Evolutionary conservation across 2,329 filamentous ascomycete species (phyloP).

Genomic region (Monosporascus sp.): DNA sequence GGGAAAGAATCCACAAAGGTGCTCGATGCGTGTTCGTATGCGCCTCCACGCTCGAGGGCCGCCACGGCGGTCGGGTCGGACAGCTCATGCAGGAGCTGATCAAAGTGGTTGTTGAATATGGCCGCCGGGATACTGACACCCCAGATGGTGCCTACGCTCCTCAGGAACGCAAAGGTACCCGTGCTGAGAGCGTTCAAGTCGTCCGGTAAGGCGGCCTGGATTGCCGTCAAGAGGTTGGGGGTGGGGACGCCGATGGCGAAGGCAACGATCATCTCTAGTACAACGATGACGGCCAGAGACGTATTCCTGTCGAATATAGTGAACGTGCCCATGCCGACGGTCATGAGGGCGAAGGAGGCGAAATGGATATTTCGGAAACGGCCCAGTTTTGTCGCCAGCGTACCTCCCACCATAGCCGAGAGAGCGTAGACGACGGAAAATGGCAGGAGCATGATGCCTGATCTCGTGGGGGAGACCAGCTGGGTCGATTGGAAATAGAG

Average conservation of each 20-base stretch:
- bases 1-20: background rate
- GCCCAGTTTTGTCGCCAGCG: constrained; percentile 12
- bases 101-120: constrained; percentile 23
- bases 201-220: constrained; percentile 27
- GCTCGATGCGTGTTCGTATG: background rate
- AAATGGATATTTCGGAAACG: constrained; percentile 14
- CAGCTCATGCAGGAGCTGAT: background rate
- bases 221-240: constrained; percentile 29
- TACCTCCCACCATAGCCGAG: constrained; percentile 14
- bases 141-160: constrained; percentile 34
- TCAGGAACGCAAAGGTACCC: constrained; percentile 32
- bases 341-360: constrained; percentile 19
- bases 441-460: constrained; percentile 19
- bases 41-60: background rate
- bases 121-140: constrained; percentile 33
- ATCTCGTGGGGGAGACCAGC: constrained; percentile 15
- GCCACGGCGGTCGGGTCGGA: background rate
- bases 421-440: constrained; percentile 15
- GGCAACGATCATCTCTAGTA: constrained; percentile 30
- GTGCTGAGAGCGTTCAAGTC: constrained; percentile 23
- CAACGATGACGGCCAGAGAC: constrained; percentile 25
- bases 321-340: constrained; percentile 31
- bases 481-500: constrained; percentile 37
- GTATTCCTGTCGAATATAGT: constrained; percentile 28
- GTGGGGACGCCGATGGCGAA: constrained; percentile 31